Evolutionary conservation across 2,329 filamentous ascomycete genomes (phyloP), one percentile per base, ranked within the genome.

Genomic region (Botrytis squamosa): DNA sequence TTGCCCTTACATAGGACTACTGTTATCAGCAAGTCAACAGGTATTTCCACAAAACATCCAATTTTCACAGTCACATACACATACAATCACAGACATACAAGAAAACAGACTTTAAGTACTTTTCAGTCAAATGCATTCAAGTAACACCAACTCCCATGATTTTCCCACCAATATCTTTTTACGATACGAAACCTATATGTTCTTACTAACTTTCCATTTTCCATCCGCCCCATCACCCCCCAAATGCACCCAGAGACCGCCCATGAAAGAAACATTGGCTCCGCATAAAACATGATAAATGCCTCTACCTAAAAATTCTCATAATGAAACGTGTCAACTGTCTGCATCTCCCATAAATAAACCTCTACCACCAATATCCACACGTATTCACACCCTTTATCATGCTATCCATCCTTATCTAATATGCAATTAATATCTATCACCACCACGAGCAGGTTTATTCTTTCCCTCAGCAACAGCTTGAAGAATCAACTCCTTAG

Each of bases 401-500:
- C 33, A 40, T 52, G 14, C 29, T n/a, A 42, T 63, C 59, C n/a
- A 64, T 49, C 42, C 16, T 29, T 16, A 5, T 16, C 59, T 49
- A 64, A n/a, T 63, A 40, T 67, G 46, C 46, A 40, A 67, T 65
- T 29, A 64, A 33, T 64, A 71, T 65, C 69, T 52, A 71, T 71
- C 69, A 20, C 57, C 69, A 38, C 57, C 40, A 40, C 70, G 59
- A 29, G 59, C 44, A 8, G 70, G 70, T 33, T 72, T 72, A 20
- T 66, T 59, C 46, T 68, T 72, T 20, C 89, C 91, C 73, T 91
- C 89, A 71, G 88, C 87, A 18, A 98, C 92, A 76, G 94, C 93
- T 75, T 93, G 90, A 75, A 99, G 85, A 75, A 99, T 98, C 81
- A 97, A 86, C 74, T 97, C 91, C 85, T 92, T 94, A 68, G 96